Evolutionary conservation across 345 rosid species (phyloP).

Genomic region (Brassica rapa): DNA sequence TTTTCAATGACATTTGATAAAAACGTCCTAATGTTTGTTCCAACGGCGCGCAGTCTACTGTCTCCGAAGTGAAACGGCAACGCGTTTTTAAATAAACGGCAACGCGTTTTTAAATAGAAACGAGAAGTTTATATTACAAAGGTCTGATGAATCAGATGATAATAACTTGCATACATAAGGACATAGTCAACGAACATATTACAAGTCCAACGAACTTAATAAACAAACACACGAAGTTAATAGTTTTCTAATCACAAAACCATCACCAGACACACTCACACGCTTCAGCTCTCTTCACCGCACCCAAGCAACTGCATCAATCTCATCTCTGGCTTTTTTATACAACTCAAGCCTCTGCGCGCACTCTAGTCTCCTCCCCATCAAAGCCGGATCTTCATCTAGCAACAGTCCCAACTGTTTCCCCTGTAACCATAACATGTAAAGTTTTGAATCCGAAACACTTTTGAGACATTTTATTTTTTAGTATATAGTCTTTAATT

Average conservation of each 20-base stretch:
- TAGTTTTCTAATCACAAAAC: background rate
- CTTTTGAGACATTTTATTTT: too few relatives aligned
- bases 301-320: slow-evolving; percentile 60
- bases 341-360: slow-evolving; percentile 68
- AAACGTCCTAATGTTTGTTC: background rate
- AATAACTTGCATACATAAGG: background rate
- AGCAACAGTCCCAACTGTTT: slow-evolving; percentile 58
- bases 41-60: background rate
- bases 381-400: slow-evolving; percentile 78
- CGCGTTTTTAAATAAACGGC: background rate
- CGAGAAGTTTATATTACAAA: background rate
- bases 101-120: background rate
- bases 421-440: slow-evolving; percentile 35
- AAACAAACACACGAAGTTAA: background rate
- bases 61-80: background rate
- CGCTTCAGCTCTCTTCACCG: slow-evolving; percentile 24
- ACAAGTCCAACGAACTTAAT: background rate
- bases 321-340: slow-evolving; percentile 71
- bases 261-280: background rate
- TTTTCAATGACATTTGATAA: background rate
- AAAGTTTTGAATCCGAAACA: background rate
- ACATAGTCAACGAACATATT: background rate
- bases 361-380: slow-evolving; percentile 66
- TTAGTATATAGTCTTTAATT: background rate
- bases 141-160: background rate